These are phyloP conservation scores for Vitis hybrid DNA, from an alignment of 177 flowering plant species.

Conservation along the genomic window DNA sequence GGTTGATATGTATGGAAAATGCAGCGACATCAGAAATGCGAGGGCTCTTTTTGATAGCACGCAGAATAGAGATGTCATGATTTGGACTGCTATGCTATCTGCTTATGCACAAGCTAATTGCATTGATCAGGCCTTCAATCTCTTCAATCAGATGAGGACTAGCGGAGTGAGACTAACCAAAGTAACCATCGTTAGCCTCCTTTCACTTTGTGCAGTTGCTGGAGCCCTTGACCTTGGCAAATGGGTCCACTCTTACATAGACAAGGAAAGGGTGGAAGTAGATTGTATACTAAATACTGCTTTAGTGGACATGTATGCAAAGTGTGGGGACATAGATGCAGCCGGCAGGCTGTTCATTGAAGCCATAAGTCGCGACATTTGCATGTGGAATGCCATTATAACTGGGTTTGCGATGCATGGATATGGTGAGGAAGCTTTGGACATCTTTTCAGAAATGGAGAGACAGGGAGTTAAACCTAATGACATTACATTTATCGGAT, in stretches of 20 bases:
- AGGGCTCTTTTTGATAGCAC: constrained; percentile 42
- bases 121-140: constrained; percentile 39
- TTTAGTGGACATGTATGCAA: constrained; percentile 32
- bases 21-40: constrained; percentile 36
- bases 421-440: constrained; percentile 39
- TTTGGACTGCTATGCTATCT: constrained; percentile 50
- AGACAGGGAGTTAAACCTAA: constrained; percentile 35
- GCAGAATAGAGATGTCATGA: constrained; percentile 35
- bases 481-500: constrained; percentile 47
- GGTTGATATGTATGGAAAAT: constrained; percentile 64
- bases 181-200: constrained; percentile 46
- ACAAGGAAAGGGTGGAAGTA: constrained; percentile 33
- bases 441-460: constrained; percentile 45
- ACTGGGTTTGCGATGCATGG: constrained; percentile 62
- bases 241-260: constrained; percentile 47
- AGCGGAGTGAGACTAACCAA: constrained; percentile 37
- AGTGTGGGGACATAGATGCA: constrained; percentile 29
- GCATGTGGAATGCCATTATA: constrained; percentile 65
- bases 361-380: constrained; percentile 32
- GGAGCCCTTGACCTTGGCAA: constrained; percentile 62
- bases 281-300: constrained; percentile 42
- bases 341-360: constrained; percentile 34
- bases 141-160: constrained; percentile 42
- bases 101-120: constrained; percentile 41
- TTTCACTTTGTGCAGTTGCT: constrained; percentile 43